phyloP scores from a whole-genome alignment of 2,329 filamentous ascomycete species.

The Didymella lethalis region DNA sequence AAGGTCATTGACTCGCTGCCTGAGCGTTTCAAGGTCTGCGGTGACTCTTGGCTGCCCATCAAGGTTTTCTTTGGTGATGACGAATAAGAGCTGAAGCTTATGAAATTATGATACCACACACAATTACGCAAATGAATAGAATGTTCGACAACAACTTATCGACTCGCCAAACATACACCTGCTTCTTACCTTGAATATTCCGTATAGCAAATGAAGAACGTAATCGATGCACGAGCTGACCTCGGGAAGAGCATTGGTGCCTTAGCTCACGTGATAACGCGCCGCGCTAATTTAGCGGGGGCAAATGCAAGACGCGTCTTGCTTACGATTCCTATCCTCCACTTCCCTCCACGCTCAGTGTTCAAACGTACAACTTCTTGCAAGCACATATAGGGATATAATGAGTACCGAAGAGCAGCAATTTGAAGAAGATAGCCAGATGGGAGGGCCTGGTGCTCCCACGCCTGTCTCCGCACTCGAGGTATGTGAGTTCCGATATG shows the following conservation, averaged over 20 bases:
- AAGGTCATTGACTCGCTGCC: constrained; percentile 70
- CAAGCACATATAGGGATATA: constrained; percentile 8
- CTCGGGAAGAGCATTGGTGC: not conserved
- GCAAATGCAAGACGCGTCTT: constrained; percentile 1
- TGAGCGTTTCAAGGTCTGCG: constrained; percentile 77
- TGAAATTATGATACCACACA: constrained; percentile 26
- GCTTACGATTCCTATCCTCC: constrained; percentile 4
- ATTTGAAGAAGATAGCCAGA: constrained; percentile 70
- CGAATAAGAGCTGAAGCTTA: constrained; percentile 59
- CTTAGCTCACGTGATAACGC: constrained; percentile 33
- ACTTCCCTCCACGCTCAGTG: constrained; percentile 2
- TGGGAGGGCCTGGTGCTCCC: constrained; percentile 88
- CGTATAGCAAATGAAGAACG: too few species aligned
- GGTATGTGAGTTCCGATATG: constrained; percentile 60
- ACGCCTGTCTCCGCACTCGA: constrained; percentile 86
- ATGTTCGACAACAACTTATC: not conserved
- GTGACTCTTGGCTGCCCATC: constrained; percentile 75
- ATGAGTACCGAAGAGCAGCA: constrained; percentile 69
- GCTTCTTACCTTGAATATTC: too few species aligned
- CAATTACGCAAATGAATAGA: constrained; percentile 11
- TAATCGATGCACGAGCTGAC: too few species aligned
- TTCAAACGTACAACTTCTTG: not conserved
- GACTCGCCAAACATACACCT: not conserved
- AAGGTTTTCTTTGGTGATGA: constrained; percentile 87
- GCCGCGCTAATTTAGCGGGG: constrained; percentile 26